These are phyloP conservation scores for Vigna nakashimae DNA, from an alignment of 306 rosid species.

Conservation along the genomic window DNA sequence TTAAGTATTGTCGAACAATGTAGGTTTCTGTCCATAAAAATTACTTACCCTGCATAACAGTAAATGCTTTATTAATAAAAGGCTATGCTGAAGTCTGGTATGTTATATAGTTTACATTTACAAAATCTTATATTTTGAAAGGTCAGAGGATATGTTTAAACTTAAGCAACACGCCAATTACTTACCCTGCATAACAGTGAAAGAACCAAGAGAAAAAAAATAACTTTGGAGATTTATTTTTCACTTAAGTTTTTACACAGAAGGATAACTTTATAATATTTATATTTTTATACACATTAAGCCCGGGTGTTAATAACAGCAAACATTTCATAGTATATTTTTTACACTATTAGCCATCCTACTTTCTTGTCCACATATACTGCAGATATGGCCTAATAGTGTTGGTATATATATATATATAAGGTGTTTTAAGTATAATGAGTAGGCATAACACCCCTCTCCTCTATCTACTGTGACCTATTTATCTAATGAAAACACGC, in stretches of 20 bases:
- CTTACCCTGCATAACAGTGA: not conserved
- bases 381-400: not conserved
- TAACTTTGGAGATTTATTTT: not conserved
- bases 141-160: not conserved
- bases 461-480: not conserved
- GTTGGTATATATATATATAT: not conserved
- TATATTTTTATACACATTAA: not conserved
- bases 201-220: not conserved
- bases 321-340: not conserved
- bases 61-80: not conserved
- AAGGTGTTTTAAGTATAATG: not conserved
- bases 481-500: constrained; percentile 10
- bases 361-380: not conserved
- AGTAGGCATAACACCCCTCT: constrained; percentile 16
- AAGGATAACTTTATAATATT: not conserved
- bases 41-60: not conserved
- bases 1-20: constrained; percentile 17
- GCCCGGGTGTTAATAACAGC: not conserved
- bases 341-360: not conserved
- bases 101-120: not conserved
- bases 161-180: not conserved
- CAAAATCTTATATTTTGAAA: not conserved
- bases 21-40: constrained; percentile 34
- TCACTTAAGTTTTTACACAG: not conserved
- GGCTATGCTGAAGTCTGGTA: not conserved